Conservation (phyloP, 2,329 filamentous ascomycete genomes). For the Pyrenophora tritici-repentis region DNA sequence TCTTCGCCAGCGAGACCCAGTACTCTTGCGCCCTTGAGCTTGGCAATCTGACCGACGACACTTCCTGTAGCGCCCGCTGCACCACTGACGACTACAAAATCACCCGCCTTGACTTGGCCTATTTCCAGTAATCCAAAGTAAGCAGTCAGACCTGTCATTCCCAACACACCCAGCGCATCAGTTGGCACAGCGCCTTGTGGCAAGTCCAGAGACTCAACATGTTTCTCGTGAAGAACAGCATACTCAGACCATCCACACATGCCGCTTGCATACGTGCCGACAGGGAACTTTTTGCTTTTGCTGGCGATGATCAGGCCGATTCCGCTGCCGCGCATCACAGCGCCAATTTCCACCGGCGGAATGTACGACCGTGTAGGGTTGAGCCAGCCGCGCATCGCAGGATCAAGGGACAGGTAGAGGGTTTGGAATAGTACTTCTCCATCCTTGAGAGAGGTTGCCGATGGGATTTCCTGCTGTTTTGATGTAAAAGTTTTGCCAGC, state of each 20-base stretch:
- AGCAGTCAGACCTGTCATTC: constrained; percentile 73
- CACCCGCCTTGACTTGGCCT: constrained; percentile 68
- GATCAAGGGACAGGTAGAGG: constrained; percentile 72
- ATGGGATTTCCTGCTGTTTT: constrained; percentile 55
- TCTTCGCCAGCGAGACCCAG: constrained; percentile 59
- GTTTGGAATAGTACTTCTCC: constrained; percentile 65
- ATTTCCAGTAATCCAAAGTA: constrained; percentile 76
- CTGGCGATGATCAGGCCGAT: constrained; percentile 67
- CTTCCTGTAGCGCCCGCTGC: constrained; percentile 79
- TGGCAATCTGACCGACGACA: constrained; percentile 78
- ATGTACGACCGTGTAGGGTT: constrained; percentile 65
- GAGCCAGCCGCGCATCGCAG: constrained; percentile 77
- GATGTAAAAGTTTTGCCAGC: constrained; percentile 68
- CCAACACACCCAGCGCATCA: constrained; percentile 59
- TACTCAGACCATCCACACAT: constrained; percentile 69
- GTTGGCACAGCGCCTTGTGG: constrained; percentile 57
- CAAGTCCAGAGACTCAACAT: constrained; percentile 52
- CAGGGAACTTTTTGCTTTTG: constrained; percentile 59
- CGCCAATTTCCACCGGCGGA: constrained; percentile 69
- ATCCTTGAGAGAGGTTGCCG: constrained; percentile 60
- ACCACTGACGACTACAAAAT: constrained; percentile 77
- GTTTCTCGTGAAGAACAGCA: constrained; percentile 61
- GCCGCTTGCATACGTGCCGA: constrained; percentile 63
- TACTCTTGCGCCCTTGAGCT: constrained; percentile 64
- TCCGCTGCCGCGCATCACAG: constrained; percentile 68